phyloP scores from a whole-genome alignment of 129 eudicot genomes.

The Chrysanthemum lavandulifolium region DNA sequence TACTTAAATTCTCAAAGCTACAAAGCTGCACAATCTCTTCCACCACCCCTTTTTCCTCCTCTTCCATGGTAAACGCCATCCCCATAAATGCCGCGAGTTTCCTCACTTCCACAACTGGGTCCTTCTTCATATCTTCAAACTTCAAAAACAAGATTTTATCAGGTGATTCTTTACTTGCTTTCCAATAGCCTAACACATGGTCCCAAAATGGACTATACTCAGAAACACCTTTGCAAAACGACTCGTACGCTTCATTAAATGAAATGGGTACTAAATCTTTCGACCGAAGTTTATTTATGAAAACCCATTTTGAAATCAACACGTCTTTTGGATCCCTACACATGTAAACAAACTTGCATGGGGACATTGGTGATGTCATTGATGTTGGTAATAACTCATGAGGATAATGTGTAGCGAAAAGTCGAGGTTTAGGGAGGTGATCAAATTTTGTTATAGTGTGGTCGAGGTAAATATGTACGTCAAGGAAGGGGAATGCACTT shows the following conservation, averaged over 20 bases:
- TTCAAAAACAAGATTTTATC: conserved; percentile 28
- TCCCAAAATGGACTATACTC: conserved; percentile 38
- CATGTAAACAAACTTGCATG: conserved; percentile 42
- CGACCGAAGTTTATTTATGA: conserved; percentile 32
- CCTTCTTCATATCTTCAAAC: conserved; percentile 32
- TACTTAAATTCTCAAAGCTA: conserved; percentile 32
- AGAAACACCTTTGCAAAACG: conserved; percentile 30
- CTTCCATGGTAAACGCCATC: conserved; percentile 16
- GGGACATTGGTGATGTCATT: conserved; percentile 12
- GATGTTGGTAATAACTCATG: conserved; percentile 33
- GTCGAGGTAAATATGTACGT: conserved; percentile 28
- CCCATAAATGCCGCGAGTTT: conserved; percentile 33
- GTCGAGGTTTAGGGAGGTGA: conserved; percentile 23
- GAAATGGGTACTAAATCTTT: conserved; percentile 16
- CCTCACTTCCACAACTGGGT: conserved; percentile 11
- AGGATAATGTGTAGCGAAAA: conserved; percentile 49
- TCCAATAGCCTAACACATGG: conserved; percentile 27
- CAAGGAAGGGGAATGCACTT: conserved; percentile 32
- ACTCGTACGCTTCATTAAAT: conserved; percentile 22
- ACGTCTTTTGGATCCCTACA: conserved; percentile 60
- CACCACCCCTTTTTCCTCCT: conserved; percentile 25
- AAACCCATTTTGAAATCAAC: conserved; percentile 46
- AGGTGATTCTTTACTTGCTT: conserved; percentile 25
- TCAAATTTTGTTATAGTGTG: not conserved
- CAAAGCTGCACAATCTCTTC: conserved; percentile 34